These are phyloP conservation scores for Laburnicola sp. DNA, from an alignment of 2,329 filamentous ascomycete species.

Conservation along the genomic window DNA sequence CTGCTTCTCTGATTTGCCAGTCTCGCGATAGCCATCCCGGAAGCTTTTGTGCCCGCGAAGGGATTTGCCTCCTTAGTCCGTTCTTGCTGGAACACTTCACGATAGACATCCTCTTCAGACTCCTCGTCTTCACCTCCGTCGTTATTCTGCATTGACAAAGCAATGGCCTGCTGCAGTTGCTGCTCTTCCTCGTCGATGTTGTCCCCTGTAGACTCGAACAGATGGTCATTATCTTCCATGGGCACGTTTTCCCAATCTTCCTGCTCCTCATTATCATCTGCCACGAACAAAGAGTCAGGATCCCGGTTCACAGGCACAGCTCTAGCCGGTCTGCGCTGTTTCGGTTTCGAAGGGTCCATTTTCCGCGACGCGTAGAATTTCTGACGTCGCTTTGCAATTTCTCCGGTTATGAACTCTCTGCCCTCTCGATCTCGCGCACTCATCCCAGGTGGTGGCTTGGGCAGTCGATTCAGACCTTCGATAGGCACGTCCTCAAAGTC, in stretches of 20 bases:
- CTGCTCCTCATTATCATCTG: constrained; percentile 48
- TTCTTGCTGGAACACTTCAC: constrained; percentile 52
- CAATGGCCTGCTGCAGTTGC: constrained; percentile 79
- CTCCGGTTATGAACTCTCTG: constrained; percentile 40
- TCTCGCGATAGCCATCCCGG: constrained; percentile 66
- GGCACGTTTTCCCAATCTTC: constrained; percentile 49
- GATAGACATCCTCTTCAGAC: constrained; percentile 48
- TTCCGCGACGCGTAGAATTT: constrained; percentile 52
- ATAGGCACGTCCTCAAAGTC: constrained; percentile 94
- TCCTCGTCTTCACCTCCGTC: constrained; percentile 55
- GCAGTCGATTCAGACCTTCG: constrained; percentile 82
- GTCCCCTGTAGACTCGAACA: constrained; percentile 57
- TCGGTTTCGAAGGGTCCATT: constrained; percentile 18
- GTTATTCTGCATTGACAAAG: constrained; percentile 73
- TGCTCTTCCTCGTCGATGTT: constrained; percentile 70
- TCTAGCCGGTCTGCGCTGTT: constrained; percentile 19
- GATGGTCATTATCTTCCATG: constrained; percentile 55
- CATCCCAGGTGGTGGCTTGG: constrained; percentile 56
- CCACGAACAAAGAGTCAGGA: constrained; percentile 61
- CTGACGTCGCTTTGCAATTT: constrained; percentile 50
- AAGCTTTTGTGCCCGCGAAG: constrained; percentile 47
- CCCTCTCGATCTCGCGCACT: constrained; percentile 36
- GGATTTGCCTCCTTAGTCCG: constrained; percentile 49
- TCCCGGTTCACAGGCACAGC: constrained; percentile 40
- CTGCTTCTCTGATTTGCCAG: constrained; percentile 74